A percentile compares a stretch with the other conserved stretches of the same genome.
Evolutionary conservation across 2,329 filamentous ascomycete genomes (phyloP).

Genomic region (Pestalotiopsis sp.): DNA sequence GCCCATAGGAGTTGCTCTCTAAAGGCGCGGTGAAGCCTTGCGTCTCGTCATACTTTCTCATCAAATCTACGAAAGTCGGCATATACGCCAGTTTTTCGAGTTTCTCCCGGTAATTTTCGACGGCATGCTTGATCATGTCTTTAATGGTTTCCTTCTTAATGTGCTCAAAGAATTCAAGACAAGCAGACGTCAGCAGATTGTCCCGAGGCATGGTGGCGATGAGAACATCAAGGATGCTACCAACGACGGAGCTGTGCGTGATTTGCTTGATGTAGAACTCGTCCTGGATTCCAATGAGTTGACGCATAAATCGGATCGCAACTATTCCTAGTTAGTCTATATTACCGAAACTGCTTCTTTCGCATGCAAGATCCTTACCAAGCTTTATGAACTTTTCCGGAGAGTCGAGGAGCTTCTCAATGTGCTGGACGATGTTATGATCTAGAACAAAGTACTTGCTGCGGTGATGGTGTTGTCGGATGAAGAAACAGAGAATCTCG

Average conservation of each 20-base stretch:
- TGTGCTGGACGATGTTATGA: conserved; percentile 74
- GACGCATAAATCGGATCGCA: conserved; percentile 91
- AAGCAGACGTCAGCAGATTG: conserved; percentile 91
- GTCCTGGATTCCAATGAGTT: conserved; percentile 80
- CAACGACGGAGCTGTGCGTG: conserved; percentile 77
- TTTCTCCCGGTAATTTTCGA: conserved; percentile 79
- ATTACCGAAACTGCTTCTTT: not conserved
- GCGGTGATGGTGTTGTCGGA: conserved; percentile 82
- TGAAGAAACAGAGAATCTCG: conserved; percentile 91
- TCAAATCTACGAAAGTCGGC: conserved; percentile 76
- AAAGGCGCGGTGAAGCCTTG: conserved; percentile 62
- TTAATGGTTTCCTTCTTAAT: conserved; percentile 82
- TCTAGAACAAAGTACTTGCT: conserved; percentile 86
- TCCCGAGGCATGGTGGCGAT: conserved; percentile 85
- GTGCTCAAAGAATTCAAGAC: conserved; percentile 89
- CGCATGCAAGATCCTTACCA: conserved; percentile 46
- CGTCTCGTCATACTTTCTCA: conserved; percentile 77
- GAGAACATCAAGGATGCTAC: conserved; percentile 81
- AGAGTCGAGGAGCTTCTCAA: conserved; percentile 79
- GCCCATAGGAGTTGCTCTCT: conserved; percentile 72
- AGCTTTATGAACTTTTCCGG: conserved; percentile 92
- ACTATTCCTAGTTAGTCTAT: conserved; percentile 46
- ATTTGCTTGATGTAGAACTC: conserved; percentile 89
- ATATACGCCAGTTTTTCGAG: conserved; percentile 77
- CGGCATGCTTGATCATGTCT: conserved; percentile 78